Conservation (phyloP, 768 basidiomycete species). For the Trametopsis cervina region DNA sequence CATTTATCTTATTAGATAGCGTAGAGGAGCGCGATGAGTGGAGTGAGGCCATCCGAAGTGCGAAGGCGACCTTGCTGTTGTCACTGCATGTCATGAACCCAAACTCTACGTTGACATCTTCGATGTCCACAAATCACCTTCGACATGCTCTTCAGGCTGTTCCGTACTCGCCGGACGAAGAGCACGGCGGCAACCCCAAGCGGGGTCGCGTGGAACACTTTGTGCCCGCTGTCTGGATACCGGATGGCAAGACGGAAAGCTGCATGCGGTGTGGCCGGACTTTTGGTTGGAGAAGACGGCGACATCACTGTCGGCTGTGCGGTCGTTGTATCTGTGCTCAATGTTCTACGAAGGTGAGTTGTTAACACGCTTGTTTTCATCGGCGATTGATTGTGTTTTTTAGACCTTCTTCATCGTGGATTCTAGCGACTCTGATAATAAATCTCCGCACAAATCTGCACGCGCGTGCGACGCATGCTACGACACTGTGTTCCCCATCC, state of each 20-base stretch:
- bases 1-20: too few relatives aligned
- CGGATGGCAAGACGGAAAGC: slow-evolving; percentile 71
- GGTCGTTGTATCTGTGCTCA: slow-evolving; percentile 79
- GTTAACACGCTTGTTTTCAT: background rate
- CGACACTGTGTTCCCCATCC: slow-evolving; percentile 74
- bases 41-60: slow-evolving; percentile 57
- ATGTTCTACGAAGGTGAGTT: slow-evolving; percentile 70
- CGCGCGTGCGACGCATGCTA: slow-evolving; percentile 85
- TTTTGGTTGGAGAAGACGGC: slow-evolving; percentile 73
- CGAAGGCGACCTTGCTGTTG: slow-evolving; percentile 65
- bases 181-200: slow-evolving; percentile 27
- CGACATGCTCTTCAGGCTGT: slow-evolving; percentile 68
- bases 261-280: slow-evolving; percentile 80
- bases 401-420: slow-evolving; percentile 85
- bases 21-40: slow-evolving; percentile 58
- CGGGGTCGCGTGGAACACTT: slow-evolving; percentile 68
- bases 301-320: slow-evolving; percentile 85
- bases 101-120: slow-evolving; percentile 77
- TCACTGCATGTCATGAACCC: slow-evolving; percentile 67
- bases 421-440: slow-evolving; percentile 22
- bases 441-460: slow-evolving; percentile 51
- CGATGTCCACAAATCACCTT: slow-evolving; percentile 67
- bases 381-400: slow-evolving; percentile 1
- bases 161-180: slow-evolving; percentile 54
- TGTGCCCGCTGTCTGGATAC: slow-evolving; percentile 90